phyloP scores from a whole-genome alignment of 2,329 filamentous ascomycete species.

The Colletotrichum aenigma region DNA sequence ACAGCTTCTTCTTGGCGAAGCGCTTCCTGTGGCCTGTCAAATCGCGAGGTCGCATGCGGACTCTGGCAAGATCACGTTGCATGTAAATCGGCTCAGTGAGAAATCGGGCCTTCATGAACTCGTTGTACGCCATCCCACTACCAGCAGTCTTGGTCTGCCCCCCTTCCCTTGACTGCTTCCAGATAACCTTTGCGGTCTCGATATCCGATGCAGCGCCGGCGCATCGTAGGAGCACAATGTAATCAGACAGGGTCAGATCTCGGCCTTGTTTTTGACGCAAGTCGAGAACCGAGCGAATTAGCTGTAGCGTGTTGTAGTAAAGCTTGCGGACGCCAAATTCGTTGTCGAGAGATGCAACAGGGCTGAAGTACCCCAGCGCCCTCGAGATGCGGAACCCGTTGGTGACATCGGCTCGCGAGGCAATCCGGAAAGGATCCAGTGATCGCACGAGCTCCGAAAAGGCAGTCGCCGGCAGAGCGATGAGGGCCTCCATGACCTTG shows the following conservation, averaged over 20 bases:
- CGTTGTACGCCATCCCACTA: slow-evolving; percentile 40
- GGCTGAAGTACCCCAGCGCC: slow-evolving; percentile 44
- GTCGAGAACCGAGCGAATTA: slow-evolving; percentile 36
- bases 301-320: slow-evolving; percentile 40
- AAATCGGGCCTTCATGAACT: slow-evolving; percentile 54
- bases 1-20: background rate
- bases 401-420: slow-evolving; percentile 52
- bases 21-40: slow-evolving; percentile 29
- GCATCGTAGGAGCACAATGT: slow-evolving; percentile 47
- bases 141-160: slow-evolving; percentile 31
- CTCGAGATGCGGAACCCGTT: slow-evolving; percentile 41
- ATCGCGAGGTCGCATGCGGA: slow-evolving; percentile 44
- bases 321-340: slow-evolving; percentile 48
- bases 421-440: slow-evolving; percentile 61
- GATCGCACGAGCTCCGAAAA: slow-evolving; percentile 69
- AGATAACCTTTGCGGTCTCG: slow-evolving; percentile 36
- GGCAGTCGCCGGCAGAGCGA: slow-evolving; percentile 52
- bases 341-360: slow-evolving; percentile 41
- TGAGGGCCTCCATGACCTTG: background rate
- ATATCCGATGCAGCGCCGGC: slow-evolving; percentile 50
- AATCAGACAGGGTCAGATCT: slow-evolving; percentile 43
- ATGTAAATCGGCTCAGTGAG: slow-evolving; percentile 50
- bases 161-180: slow-evolving; percentile 29
- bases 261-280: slow-evolving; percentile 32
- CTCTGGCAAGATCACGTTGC: slow-evolving; percentile 45